Evolutionary conservation across 1,284 basidiomycete genomes (phyloP).

Genomic region (Hortiboletus rubellus): DNA sequence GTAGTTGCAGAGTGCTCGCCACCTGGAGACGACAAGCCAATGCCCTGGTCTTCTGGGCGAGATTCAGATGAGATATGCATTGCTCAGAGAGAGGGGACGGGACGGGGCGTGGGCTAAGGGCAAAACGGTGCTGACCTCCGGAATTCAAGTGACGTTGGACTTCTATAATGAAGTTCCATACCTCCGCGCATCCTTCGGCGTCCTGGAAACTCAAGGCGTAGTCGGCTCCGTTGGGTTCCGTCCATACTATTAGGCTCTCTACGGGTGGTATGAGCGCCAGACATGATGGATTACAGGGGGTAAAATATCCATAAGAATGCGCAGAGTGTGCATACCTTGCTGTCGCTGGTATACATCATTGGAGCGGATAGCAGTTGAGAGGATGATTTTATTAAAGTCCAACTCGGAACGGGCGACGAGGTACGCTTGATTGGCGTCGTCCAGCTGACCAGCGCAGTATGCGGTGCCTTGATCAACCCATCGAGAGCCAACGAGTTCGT

Average conservation of each 20-base stretch:
- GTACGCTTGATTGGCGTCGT: conserved; percentile 75
- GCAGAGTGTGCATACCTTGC: conserved; percentile 63
- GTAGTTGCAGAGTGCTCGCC: conserved; percentile 61
- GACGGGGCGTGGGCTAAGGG: conserved; percentile 13
- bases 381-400: conserved; percentile 66
- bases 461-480: conserved; percentile 96
- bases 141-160: conserved; percentile 85
- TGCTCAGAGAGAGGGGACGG: conserved; percentile 12
- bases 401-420: conserved; percentile 84
- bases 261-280: conserved; percentile 16
- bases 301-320: neutral
- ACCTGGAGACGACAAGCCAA: conserved; percentile 57
- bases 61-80: conserved; percentile 18
- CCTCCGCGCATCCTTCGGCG: conserved; percentile 91
- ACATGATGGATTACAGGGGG: conserved; percentile 1
- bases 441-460: conserved; percentile 87
- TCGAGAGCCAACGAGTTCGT: conserved; percentile 83
- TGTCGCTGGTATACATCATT: conserved; percentile 91
- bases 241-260: conserved; percentile 99
- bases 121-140: conserved; percentile 46
- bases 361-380: conserved; percentile 72
- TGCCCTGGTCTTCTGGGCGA: conserved; percentile 46
- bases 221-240: conserved; percentile 91
- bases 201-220: conserved; percentile 98
- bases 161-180: conserved; percentile 96